Conservation (phyloP, 345 rosid genomes). For the Corchorus capsularis region DNA sequence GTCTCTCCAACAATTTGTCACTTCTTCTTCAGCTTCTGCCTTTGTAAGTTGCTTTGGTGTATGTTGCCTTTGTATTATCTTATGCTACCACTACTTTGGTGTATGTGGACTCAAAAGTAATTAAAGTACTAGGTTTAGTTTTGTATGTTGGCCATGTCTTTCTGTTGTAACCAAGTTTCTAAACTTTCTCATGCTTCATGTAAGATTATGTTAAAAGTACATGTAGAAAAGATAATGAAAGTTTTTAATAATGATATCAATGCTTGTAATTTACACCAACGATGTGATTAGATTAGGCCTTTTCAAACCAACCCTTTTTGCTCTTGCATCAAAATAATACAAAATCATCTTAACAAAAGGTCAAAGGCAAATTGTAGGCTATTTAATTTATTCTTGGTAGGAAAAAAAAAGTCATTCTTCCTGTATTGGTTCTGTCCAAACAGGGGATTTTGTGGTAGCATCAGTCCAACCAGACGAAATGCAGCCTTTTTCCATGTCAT, state of each 20-base stretch:
- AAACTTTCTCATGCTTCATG: neutral
- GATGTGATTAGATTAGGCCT: too few species aligned
- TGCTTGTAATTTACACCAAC: neutral
- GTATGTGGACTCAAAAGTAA: too few species aligned
- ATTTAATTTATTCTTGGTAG: neutral
- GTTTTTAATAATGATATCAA: neutral
- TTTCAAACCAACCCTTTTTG: too few species aligned
- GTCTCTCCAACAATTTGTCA: neutral
- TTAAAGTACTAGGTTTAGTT: neutral
- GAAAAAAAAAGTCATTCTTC: neutral
- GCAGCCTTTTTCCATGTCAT: slow-evolving; percentile 10
- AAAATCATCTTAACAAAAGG: too few species aligned
- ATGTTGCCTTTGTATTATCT: too few species aligned
- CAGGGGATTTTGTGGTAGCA: neutral
- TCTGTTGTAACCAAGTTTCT: neutral
- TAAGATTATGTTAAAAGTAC: neutral
- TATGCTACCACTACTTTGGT: too few species aligned
- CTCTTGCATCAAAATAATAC: too few species aligned
- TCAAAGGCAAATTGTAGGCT: too few species aligned
- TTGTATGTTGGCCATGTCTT: neutral
- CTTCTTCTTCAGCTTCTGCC: neutral
- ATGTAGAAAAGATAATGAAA: neutral
- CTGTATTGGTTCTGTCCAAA: neutral
- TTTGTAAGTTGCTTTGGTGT: neutral
- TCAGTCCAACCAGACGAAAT: neutral